A percentile compares a stretch with the other conserved stretches of the same genome.
These are phyloP conservation scores for Tricholoma sp. DNA, from an alignment of 768 basidiomycete genomes.

Conservation along the genomic window DNA sequence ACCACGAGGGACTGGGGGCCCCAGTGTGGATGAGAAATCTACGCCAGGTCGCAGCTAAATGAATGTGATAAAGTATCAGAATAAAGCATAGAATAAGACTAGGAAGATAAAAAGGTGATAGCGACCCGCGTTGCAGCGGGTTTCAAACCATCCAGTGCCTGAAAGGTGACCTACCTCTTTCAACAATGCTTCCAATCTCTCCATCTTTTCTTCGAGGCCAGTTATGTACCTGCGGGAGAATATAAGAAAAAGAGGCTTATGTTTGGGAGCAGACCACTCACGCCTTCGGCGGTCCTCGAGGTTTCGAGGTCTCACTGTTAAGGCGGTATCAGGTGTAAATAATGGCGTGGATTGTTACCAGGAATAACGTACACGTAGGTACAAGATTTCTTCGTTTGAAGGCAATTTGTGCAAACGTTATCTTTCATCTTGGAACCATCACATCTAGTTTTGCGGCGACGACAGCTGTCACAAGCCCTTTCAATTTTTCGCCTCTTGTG, in stretches of 20 bases:
- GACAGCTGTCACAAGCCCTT: conserved; percentile 56
- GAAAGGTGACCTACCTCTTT: conserved; percentile 35
- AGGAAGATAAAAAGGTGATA: not conserved
- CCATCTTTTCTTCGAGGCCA: conserved; percentile 53
- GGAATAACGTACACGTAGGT: conserved; percentile 49
- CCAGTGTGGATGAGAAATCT: conserved; percentile 60
- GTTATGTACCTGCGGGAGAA: conserved; percentile 43
- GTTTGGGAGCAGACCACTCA: conserved; percentile 23
- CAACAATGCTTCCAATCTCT: conserved; percentile 50
- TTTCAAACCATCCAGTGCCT: not conserved
- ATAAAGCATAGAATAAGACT: not conserved
- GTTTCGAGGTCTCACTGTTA: conserved; percentile 56
- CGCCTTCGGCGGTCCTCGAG: conserved; percentile 66
- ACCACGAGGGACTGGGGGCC: conserved; percentile 55
- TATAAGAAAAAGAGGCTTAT: not conserved
- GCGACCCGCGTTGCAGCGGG: not conserved
- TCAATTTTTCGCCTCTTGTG: conserved; percentile 43
- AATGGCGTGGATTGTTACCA: not conserved
- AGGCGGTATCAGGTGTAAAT: not conserved
- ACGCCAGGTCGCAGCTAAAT: conserved; percentile 54
- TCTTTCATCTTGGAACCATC: conserved; percentile 50
- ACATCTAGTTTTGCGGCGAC: conserved; percentile 55
- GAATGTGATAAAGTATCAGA: not conserved
- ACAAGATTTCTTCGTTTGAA: conserved; percentile 44
- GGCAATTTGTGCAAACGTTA: conserved; percentile 55